Base-by-base conservation (phyloP, 768 basidiomycete species). In the Lactarius evosmus region DNA sequence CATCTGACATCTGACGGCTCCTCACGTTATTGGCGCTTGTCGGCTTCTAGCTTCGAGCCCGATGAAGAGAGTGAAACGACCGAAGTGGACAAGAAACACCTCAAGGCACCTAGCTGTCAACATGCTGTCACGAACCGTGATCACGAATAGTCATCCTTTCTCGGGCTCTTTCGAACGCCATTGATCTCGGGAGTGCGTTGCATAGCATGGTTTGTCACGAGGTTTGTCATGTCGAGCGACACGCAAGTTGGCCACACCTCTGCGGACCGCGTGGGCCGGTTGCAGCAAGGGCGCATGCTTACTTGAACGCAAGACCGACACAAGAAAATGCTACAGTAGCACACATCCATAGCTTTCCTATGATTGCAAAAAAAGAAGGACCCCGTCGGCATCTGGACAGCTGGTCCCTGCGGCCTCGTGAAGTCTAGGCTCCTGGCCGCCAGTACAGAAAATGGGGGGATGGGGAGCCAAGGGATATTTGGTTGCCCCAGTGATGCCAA, bases 401-500 rank as follows among this genome's bases (percentile, higher is more conserved):
- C 32, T 38, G 49, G 9, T 22, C 56, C 19, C 33, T 52, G 29
- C 22, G 16, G 17, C 51, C 33, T 53, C n/a, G 33, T 33, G 22
- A 25, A 59, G 27, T 40, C 52, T 34, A 25, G 51, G 36, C 50
- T 27, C 50, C 33, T 49, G 56, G 25, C 17, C n/a, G n/a, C n/a
- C n/a, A 29, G n/a, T 8, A 22, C 53, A 27, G 49, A 40, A 54
- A 52, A 63, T 34, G 27, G n/a, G 16, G 58, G 58, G 30, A 29
- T 34, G 27, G 29, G 58, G 52, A 22, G 22, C n/a, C n/a, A 3
- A 12, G 25, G 17, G 29, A n/a, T 17, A 41, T 52, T 54, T 14
- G 25, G 44, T 55, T 64, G n/a, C 34, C 52, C 22, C 44, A 32
- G 36, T 40, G 52, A 60, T 36, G 27, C 34, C 25, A 38, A 59